Conservation (phyloP, 2,329 filamentous ascomycete genomes). For the Epichloe gansuensis region DNA sequence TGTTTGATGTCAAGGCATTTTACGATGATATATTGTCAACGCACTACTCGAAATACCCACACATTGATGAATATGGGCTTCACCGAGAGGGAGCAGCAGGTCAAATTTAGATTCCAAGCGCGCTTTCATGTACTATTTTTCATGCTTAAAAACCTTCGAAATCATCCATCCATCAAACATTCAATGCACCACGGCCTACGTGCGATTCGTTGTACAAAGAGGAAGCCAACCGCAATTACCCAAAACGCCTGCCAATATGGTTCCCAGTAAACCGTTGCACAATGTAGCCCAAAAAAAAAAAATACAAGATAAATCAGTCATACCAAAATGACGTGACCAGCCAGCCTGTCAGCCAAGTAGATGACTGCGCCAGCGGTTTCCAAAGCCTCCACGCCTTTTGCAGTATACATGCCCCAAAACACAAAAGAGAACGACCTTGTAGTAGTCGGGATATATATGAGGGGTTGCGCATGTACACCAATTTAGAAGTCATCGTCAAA, state of each 20-base stretch:
- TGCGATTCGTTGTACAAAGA: not conserved
- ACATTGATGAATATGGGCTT: not conserved
- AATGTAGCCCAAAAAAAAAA: constrained; percentile 4
- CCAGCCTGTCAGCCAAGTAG: not conserved
- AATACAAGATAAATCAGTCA: not conserved
- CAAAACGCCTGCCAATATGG: constrained; percentile 10
- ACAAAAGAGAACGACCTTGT: constrained; percentile 8
- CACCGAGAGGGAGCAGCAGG: not conserved
- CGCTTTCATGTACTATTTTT: not conserved
- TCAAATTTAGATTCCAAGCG: not conserved
- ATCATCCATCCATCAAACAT: constrained; percentile 10
- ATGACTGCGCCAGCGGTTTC: not conserved
- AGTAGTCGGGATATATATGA: constrained; percentile 11
- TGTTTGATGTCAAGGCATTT: not conserved
- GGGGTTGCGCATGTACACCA: constrained; percentile 7
- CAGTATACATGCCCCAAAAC: constrained; percentile 10
- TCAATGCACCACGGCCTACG: not conserved
- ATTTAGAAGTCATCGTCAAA: constrained; percentile 96
- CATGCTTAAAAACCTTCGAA: not conserved
- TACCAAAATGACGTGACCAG: not conserved
- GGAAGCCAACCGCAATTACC: constrained; percentile 2
- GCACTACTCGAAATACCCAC: not conserved
- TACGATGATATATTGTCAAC: not conserved
- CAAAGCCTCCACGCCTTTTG: constrained; percentile 8
- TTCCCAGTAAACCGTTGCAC: constrained; percentile 1